Percentiles rank a stretch among this genome's conserved stretches.
Conservation (phyloP, 1,139 yeast species). For the Debaryomyces subglobosus region DNA sequence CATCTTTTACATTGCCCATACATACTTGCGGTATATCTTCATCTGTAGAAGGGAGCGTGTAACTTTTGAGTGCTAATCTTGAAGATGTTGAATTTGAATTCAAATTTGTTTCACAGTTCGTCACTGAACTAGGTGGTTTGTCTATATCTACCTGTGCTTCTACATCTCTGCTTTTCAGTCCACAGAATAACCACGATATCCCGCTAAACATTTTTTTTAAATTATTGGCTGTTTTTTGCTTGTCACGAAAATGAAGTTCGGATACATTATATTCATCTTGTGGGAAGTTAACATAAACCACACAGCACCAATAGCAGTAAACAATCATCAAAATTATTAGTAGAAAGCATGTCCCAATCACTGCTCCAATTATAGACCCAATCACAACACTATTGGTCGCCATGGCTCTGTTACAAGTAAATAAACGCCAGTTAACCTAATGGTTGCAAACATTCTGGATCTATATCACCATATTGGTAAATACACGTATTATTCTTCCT, state of each 20-base stretch:
- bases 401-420: constrained; percentile 1
- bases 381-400: constrained; percentile 5
- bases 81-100: constrained; percentile 4
- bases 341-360: constrained; percentile 9
- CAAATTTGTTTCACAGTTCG: constrained; percentile 2
- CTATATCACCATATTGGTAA: background rate
- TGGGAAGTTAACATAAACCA: constrained; percentile 8
- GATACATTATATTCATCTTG: constrained; percentile 5
- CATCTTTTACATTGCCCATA: constrained; percentile 1
- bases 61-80: constrained; percentile 5
- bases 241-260: constrained; percentile 5
- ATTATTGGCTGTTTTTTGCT: background rate
- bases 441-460: constrained; percentile 5
- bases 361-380: constrained; percentile 11
- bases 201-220: background rate
- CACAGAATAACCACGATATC: background rate
- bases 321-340: constrained; percentile 1
- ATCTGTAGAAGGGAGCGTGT: background rate
- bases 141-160: constrained; percentile 7
- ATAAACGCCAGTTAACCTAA: background rate
- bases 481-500: background rate
- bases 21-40: background rate
- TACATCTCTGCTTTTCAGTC: background rate
- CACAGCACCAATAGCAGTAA: constrained; percentile 11
- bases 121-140: constrained; percentile 5